These are phyloP conservation scores for Trichoderma erinaceum DNA, from an alignment of 495 filamentous ascomycete species.

Conservation along the genomic window DNA sequence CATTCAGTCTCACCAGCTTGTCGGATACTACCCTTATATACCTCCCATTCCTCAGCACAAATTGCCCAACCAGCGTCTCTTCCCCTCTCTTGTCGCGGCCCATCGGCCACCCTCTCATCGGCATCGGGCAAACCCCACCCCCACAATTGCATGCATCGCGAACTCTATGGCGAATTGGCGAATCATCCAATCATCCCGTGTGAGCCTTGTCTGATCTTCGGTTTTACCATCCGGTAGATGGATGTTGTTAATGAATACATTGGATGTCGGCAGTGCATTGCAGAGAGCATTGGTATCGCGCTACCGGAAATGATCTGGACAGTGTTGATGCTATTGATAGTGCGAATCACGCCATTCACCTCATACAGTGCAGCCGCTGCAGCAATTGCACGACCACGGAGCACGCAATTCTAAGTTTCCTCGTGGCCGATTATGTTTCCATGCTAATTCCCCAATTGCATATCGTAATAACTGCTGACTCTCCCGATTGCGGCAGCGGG, in stretches of 20 bases:
- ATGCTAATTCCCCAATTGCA: neutral
- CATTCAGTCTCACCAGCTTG: neutral
- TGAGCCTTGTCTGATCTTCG: conserved; percentile 1
- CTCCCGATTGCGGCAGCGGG: neutral
- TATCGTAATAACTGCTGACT: neutral
- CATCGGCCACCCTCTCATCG: conserved; percentile 42
- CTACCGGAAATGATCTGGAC: neutral
- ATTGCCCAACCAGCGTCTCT: neutral
- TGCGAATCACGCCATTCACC: conserved; percentile 9
- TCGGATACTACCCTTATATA: conserved; percentile 7
- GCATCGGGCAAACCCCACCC: conserved; percentile 10
- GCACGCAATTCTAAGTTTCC: neutral
- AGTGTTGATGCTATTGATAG: conserved; percentile 8
- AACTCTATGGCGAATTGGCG: conserved; percentile 13
- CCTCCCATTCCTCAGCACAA: neutral
- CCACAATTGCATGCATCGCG: conserved; percentile 8
- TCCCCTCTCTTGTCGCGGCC: conserved; percentile 7
- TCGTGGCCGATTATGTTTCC: neutral
- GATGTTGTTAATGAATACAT: neutral
- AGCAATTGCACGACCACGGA: neutral
- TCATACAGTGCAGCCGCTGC: conserved; percentile 6
- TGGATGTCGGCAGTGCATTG: neutral
- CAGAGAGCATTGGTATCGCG: neutral
- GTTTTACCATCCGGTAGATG: neutral
- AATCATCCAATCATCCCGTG: conserved; percentile 2